These are phyloP conservation scores for Tritrichomonas foetus DNA, from an alignment of 208 protist species.

Conservation along the genomic window DNA sequence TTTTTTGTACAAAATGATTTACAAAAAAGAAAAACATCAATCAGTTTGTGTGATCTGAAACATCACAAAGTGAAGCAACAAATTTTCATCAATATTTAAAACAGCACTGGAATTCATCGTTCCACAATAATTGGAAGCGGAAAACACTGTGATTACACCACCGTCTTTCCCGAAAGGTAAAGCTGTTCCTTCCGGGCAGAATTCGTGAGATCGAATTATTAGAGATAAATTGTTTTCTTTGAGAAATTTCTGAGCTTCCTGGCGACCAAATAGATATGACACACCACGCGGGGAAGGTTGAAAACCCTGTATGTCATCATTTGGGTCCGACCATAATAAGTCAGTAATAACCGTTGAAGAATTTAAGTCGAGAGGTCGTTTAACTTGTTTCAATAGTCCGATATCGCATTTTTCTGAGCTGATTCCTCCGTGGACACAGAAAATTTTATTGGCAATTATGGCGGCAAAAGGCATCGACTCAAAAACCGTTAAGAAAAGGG, in stretches of 20 bases:
- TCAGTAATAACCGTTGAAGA: neutral
- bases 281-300: neutral
- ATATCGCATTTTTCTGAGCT: neutral
- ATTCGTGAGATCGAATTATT: neutral
- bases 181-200: slow-evolving; percentile 14
- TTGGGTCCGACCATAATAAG: slow-evolving; percentile 6
- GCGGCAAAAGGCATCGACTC: neutral
- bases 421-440: slow-evolving; percentile 23
- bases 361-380: neutral
- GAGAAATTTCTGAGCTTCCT: neutral
- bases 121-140: slow-evolving; percentile 36
- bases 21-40: too few species aligned
- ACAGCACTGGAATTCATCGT: slow-evolving; percentile 37
- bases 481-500: neutral
- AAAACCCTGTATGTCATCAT: neutral
- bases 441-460: neutral
- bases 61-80: neutral
- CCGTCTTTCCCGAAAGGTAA: neutral
- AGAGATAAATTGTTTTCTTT: slow-evolving; percentile 20
- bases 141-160: neutral
- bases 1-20: too few species aligned
- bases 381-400: neutral
- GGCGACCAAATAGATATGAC: neutral
- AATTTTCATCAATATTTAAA: neutral
- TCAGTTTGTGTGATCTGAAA: too few species aligned